Conservation (phyloP, 805 yeast species). For the Candida golubevii region DNA sequence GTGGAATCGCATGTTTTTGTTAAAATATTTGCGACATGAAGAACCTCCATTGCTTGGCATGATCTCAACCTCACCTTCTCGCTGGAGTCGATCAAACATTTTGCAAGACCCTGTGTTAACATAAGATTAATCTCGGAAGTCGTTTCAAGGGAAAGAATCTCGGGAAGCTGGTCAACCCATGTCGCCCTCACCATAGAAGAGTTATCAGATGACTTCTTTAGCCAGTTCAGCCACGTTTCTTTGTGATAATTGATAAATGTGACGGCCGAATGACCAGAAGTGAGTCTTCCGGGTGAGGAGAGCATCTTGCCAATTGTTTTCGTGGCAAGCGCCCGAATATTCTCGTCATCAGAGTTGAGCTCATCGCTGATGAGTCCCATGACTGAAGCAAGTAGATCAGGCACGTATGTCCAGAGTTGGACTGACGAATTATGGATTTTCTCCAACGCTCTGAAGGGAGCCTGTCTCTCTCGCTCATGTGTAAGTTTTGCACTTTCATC, state of each 20-base stretch:
- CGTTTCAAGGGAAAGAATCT: conserved; percentile 41
- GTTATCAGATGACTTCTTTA: conserved; percentile 68
- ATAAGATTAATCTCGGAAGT: conserved; percentile 43
- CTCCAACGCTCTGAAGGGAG: conserved; percentile 41
- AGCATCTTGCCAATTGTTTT: conserved; percentile 68
- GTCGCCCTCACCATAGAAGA: conserved; percentile 57
- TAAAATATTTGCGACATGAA: conserved; percentile 46
- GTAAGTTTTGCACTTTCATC: conserved; percentile 42
- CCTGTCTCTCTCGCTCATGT: conserved; percentile 6
- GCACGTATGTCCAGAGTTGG: conserved; percentile 73
- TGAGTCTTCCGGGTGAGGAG: conserved; percentile 27
- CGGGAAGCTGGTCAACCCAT: conserved; percentile 63
- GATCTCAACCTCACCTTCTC: conserved; percentile 67
- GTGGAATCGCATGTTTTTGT: conserved; percentile 43
- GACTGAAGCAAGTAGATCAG: conserved; percentile 67
- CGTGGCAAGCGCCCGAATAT: conserved; percentile 64
- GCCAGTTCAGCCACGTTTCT: conserved; percentile 66
- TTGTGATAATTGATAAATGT: conserved; percentile 57
- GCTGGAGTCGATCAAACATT: conserved; percentile 70
- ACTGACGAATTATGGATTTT: conserved; percentile 61
- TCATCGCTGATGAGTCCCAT: conserved; percentile 81
- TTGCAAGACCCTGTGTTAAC: conserved; percentile 49
- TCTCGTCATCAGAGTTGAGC: conserved; percentile 63
- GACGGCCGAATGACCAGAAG: conserved; percentile 37
- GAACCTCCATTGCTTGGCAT: conserved; percentile 44